Conservation (phyloP, 345 rosid genomes). For the Brassica incana region DNA sequence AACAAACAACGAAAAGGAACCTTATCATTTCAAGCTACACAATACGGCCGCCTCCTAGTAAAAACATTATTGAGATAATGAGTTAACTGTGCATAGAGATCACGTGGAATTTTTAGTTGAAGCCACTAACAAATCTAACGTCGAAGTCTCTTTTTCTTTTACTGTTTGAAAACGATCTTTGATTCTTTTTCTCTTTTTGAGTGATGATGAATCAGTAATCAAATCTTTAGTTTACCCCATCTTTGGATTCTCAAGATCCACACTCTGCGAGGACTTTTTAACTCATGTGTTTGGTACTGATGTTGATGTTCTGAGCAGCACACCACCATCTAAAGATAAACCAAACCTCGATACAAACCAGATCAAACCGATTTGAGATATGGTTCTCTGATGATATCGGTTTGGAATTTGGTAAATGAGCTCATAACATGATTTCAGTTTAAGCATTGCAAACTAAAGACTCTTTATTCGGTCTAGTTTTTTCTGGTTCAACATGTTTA, state of each 20-base stretch:
- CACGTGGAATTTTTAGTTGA: constrained; percentile 30
- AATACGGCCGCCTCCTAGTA: constrained; percentile 30
- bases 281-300: constrained; percentile 16
- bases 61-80: constrained; percentile 17
- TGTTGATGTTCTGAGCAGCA: constrained; percentile 24
- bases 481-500: neutral
- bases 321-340: neutral
- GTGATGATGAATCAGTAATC: constrained; percentile 40
- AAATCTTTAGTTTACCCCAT: constrained; percentile 40
- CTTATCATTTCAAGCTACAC: constrained; percentile 19
- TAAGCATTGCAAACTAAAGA: neutral
- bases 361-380: neutral
- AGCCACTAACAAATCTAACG: constrained; percentile 28
- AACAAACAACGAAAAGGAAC: constrained; percentile 12
- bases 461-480: neutral
- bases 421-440: neutral
- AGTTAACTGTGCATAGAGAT: constrained; percentile 17
- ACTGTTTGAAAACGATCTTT: constrained; percentile 30
- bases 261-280: constrained; percentile 1
- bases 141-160: constrained; percentile 27
- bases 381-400: constrained; percentile 5
- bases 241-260: constrained; percentile 30
- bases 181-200: constrained; percentile 16
- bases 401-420: neutral
- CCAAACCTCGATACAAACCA: neutral